Base-by-base conservation (phyloP, 208 protist species). In the Acanthamoeba lenticulata region DNA sequence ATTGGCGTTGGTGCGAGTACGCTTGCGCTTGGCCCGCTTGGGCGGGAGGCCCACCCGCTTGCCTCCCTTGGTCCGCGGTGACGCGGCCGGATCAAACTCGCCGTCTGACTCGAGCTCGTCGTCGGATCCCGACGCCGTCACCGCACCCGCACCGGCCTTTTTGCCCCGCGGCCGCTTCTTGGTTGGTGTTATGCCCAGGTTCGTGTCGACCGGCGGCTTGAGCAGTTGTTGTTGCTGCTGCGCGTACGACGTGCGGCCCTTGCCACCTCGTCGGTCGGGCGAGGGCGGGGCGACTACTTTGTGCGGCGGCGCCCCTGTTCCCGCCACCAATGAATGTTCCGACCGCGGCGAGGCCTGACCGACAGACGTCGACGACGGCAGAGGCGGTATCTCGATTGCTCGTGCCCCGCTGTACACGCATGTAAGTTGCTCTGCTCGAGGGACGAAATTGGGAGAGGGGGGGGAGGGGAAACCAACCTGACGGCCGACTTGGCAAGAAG, bases 81-180 rank as follows among this genome's bases (percentile, higher is more conserved):
- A 83, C 36, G 72, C 17, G 36, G 81, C 83, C 32, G 83, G 83
- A n/a, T 90, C 83, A n/a, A 90, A 90, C 83, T 90, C 83, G 34
- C 83, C 83, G 49, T 90, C 83, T 21, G 83, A 90, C 29, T 69
- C 83, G 9, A 60, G 34, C 38, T 90, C 83, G 24, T 4, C 52
- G 4, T 90, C 83, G 1, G 52, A 69, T 7, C 62, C 11, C 62
- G 62, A 72, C 24, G 13, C 49, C 49, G 9, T 19, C 9, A 24
- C 49, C 19, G 9, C 49, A 57, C 49, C 13, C 49, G 13, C 19
- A 57, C 49, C 49, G 19, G 13, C 49, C 13, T 57, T 57, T n/a
- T n/a, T n/a, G n/a, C n/a, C n/a, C n/a, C 57, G 57, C 57, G 57
- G 57, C 11, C 57, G 57, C n/a, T 65, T 65, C 57, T 65, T 65